A percentile compares a stretch with the other conserved stretches of the same genome.
Conservation (phyloP, 1,284 basidiomycete species). For the Apiotrichum mycotoxinovorans region DNA sequence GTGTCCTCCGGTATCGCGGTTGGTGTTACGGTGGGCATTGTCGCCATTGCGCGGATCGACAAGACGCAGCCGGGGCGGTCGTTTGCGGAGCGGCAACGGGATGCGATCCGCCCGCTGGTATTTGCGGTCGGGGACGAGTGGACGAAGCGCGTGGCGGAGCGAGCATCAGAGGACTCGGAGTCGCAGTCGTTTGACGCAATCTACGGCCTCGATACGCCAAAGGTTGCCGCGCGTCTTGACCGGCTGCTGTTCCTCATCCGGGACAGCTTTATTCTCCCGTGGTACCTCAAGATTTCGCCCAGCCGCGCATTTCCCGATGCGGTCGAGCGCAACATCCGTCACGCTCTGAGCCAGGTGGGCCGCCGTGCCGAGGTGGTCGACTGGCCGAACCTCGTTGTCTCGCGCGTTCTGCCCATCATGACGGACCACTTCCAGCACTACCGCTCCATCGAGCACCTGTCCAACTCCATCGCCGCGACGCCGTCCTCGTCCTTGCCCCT, state of each 20-base stretch:
- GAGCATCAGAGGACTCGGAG: background rate
- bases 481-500: conserved; percentile 38
- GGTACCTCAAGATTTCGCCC: conserved; percentile 78
- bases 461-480: conserved; percentile 42
- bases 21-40: background rate
- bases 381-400: conserved; percentile 71
- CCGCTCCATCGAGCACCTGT: conserved; percentile 74
- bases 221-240: conserved; percentile 64
- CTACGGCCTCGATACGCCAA: conserved; percentile 6
- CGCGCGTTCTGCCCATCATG: conserved; percentile 76
- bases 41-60: background rate
- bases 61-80: background rate
- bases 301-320: conserved; percentile 83
- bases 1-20: background rate
- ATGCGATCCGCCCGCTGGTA: conserved; percentile 5
- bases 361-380: conserved; percentile 63
- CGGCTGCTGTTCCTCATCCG: conserved; percentile 73
- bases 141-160: background rate
- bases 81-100: conserved; percentile 5
- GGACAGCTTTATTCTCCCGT: conserved; percentile 74
- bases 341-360: conserved; percentile 60
- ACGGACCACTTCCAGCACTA: conserved; percentile 86
- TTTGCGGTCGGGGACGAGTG: conserved; percentile 5
- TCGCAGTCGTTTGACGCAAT: background rate
- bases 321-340: conserved; percentile 71